These are phyloP conservation scores for Astragalus membranaceus DNA, from an alignment of 306 rosid genomes.

Conservation along the genomic window DNA sequence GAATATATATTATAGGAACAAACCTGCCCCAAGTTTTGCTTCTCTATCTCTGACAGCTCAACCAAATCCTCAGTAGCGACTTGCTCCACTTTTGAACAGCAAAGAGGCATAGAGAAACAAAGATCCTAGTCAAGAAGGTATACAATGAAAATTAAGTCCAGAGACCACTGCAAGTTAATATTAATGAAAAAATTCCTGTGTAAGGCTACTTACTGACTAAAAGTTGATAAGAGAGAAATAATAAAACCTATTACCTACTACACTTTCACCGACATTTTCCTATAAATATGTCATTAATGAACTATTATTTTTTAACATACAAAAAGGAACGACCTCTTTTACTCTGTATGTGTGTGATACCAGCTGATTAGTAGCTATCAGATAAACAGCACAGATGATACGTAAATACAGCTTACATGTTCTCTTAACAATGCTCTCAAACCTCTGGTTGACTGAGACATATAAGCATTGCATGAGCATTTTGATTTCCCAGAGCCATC, in stretches of 20 bases:
- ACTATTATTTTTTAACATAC: no score
- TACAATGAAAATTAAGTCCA: slow-evolving; percentile 3
- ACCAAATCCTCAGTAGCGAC: slow-evolving; percentile 68
- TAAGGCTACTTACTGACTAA: not conserved
- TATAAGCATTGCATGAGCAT: slow-evolving; percentile 52
- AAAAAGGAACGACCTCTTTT: not conserved
- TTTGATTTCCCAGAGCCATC: slow-evolving; percentile 44
- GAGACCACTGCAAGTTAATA: not conserved
- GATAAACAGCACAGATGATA: not conserved
- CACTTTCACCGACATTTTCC: slow-evolving; percentile 5
- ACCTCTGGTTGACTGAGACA: slow-evolving; percentile 82
- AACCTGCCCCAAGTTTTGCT: slow-evolving; percentile 91
- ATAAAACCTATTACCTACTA: not conserved
- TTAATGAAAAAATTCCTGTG: not conserved
- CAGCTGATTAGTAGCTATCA: not conserved
- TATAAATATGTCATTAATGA: slow-evolving; percentile 10
- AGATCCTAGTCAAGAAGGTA: slow-evolving; percentile 53
- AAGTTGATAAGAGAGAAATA: not conserved
- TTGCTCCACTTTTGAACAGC: slow-evolving; percentile 79
- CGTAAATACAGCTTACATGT: slow-evolving; percentile 48
- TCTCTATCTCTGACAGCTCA: slow-evolving; percentile 95
- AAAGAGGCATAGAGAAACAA: slow-evolving; percentile 89
- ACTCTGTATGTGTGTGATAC: not conserved
- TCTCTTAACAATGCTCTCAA: slow-evolving; percentile 70
- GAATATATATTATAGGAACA: not conserved